phyloP scores from a whole-genome alignment of 208 protist species.

The Trypanosoma conorhini region DNA sequence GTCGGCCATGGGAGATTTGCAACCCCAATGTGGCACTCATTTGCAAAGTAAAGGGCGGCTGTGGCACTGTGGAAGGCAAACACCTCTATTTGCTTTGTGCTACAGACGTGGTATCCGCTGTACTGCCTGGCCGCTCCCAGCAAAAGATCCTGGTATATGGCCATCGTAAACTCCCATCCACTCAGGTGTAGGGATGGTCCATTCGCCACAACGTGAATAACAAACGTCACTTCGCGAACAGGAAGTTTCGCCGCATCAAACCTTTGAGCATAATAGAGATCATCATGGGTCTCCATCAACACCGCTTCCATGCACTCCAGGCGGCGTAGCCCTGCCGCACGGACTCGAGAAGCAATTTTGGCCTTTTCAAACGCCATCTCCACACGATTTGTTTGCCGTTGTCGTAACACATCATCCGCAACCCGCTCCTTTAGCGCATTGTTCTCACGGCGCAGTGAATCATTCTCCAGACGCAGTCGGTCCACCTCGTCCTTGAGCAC shows the following conservation, averaged over 20 bases:
- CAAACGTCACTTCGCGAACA: slow-evolving; percentile 77
- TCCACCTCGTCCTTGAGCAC: slow-evolving; percentile 47
- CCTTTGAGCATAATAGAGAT: slow-evolving; percentile 73
- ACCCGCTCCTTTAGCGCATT: slow-evolving; percentile 69
- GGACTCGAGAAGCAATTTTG: slow-evolving; percentile 51
- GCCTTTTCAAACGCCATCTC: slow-evolving; percentile 68
- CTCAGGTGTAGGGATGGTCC: slow-evolving; percentile 36
- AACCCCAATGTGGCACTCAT: slow-evolving; percentile 68
- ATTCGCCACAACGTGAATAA: slow-evolving; percentile 71
- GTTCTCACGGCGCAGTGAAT: slow-evolving; percentile 51
- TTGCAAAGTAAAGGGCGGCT: slow-evolving; percentile 66
- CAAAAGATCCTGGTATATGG: slow-evolving; percentile 67
- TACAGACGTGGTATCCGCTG: slow-evolving; percentile 60
- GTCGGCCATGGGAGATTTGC: slow-evolving; percentile 56
- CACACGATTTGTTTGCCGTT: slow-evolving; percentile 69
- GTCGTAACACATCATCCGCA: slow-evolving; percentile 69
- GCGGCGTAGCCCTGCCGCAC: slow-evolving; percentile 55
- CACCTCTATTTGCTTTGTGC: slow-evolving; percentile 49
- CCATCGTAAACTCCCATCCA: slow-evolving; percentile 69
- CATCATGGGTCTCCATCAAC: slow-evolving; percentile 86
- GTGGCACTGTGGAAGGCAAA: slow-evolving; percentile 75
- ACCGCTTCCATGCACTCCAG: slow-evolving; percentile 69
- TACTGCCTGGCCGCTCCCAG: slow-evolving; percentile 34
- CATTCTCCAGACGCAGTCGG: slow-evolving; percentile 34
- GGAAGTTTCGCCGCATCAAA: slow-evolving; percentile 69